Percentiles rank a stretch among this genome's conserved stretches.
Evolutionary conservation across 2,329 filamentous ascomycete genomes (phyloP).

Genomic region (Aschersonia sp.): DNA sequence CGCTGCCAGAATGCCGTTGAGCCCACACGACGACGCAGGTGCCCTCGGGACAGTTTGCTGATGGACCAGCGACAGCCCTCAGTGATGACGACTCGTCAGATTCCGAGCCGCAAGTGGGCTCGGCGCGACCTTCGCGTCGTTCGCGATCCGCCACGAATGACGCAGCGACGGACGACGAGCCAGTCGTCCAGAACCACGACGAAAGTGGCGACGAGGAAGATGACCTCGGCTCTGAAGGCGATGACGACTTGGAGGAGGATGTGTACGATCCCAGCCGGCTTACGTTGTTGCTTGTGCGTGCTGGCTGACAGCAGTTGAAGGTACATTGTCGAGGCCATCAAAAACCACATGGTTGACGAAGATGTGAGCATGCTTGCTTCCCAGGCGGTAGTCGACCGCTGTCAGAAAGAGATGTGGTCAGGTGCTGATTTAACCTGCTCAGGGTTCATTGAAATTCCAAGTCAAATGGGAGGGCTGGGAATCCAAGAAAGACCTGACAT

Average conservation of each 20-base stretch:
- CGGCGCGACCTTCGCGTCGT: conserved; percentile 11
- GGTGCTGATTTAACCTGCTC: not conserved
- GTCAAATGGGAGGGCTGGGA: conserved; percentile 77
- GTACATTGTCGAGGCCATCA: conserved; percentile 62
- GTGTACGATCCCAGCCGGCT: conserved; percentile 16
- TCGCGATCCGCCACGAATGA: conserved; percentile 9
- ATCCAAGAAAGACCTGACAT: conserved; percentile 54
- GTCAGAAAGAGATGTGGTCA: not conserved
- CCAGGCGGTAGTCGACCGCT: not conserved
- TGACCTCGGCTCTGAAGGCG: conserved; percentile 13
- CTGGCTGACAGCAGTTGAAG: conserved; percentile 21
- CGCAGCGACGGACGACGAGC: conserved; percentile 5
- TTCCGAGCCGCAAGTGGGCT: conserved; percentile 9
- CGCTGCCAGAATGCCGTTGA: too few relatives aligned
- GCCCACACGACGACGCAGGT: too few relatives aligned
- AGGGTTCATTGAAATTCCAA: conserved; percentile 44
- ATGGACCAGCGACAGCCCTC: conserved; percentile 13
- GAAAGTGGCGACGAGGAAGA: conserved; percentile 18
- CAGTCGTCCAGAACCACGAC: conserved; percentile 10
- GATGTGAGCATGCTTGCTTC: conserved; percentile 23
- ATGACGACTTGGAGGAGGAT: conserved; percentile 26
- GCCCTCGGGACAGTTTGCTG: too few relatives aligned
- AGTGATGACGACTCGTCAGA: conserved; percentile 22
- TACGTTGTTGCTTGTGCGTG: conserved; percentile 10
- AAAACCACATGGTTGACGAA: conserved; percentile 46